A percentile compares a stretch with the other conserved stretches of the same genome.
phyloP scores from a whole-genome alignment of 164 flowering plant genomes.

The Aristolochia fimbriata region DNA sequence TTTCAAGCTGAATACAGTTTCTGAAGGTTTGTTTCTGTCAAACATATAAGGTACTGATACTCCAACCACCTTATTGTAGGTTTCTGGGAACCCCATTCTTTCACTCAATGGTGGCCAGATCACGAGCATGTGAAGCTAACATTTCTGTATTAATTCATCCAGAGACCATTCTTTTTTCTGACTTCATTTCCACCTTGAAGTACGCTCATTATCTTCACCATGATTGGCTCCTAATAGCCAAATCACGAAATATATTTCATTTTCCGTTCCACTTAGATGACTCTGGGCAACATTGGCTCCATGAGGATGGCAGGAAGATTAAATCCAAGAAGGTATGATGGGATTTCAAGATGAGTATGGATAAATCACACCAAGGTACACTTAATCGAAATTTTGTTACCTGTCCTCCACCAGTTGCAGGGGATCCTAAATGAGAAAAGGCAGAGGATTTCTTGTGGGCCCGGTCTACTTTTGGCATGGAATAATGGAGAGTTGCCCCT shows the following conservation, averaged over 20 bases:
- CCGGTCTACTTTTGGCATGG: constrained; percentile 75
- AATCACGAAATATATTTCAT: constrained; percentile 31
- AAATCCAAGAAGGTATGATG: constrained; percentile 46
- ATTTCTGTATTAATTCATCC: constrained; percentile 64
- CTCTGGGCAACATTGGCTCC: constrained; percentile 42
- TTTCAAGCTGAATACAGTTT: not conserved
- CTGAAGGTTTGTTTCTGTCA: not conserved
- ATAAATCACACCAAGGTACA: constrained; percentile 8
- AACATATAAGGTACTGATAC: not conserved
- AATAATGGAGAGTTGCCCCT: constrained; percentile 58
- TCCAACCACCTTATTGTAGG: constrained; percentile 14
- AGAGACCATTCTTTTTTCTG: constrained; percentile 54
- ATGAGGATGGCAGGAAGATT: constrained; percentile 34
- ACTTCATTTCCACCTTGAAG: constrained; percentile 49
- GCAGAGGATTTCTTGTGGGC: constrained; percentile 26
- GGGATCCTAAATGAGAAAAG: constrained; percentile 33
- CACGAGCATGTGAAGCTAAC: constrained; percentile 51
- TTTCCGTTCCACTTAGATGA: constrained; percentile 54
- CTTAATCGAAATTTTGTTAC: constrained; percentile 15
- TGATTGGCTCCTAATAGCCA: constrained; percentile 81
- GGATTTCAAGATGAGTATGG: constrained; percentile 22
- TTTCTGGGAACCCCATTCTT: constrained; percentile 86
- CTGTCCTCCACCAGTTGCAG: constrained; percentile 61
- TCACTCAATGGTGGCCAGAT: constrained; percentile 83
- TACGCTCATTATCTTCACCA: constrained; percentile 50